phyloP scores from a whole-genome alignment of 768 basidiomycete genomes.

The Pleurotus djamor region DNA sequence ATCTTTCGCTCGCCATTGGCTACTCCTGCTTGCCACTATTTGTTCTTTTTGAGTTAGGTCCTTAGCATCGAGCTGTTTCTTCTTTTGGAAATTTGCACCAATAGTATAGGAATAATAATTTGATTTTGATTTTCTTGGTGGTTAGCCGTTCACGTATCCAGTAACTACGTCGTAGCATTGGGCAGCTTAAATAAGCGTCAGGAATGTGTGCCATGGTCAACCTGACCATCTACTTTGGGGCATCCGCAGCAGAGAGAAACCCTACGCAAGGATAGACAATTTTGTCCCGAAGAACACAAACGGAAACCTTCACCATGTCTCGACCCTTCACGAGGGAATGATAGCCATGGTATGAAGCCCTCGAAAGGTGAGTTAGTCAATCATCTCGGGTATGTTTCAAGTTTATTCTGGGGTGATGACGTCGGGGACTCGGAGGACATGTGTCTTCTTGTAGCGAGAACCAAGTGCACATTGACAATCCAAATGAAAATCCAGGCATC shows the following conservation, averaged over 20 bases:
- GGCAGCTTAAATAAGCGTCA: slow-evolving; percentile 22
- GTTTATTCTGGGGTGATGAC: slow-evolving; percentile 30
- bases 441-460: slow-evolving; percentile 23
- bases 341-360: slow-evolving; percentile 28
- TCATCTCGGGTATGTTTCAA: slow-evolving; percentile 29
- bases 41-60: no score
- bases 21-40: no score
- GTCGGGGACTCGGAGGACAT: slow-evolving; percentile 32
- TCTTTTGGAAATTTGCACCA: no score
- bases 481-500: slow-evolving; percentile 33
- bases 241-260: slow-evolving; percentile 22
- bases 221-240: slow-evolving; percentile 21
- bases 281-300: slow-evolving; percentile 15
- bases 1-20: no score
- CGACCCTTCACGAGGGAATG: slow-evolving; percentile 13
- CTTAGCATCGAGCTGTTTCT: no score
- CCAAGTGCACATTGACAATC: slow-evolving; percentile 27
- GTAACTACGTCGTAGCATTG: no score
- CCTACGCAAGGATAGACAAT: slow-evolving; percentile 16
- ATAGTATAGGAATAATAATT: no score
- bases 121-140: no score
- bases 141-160: no score
- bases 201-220: slow-evolving; percentile 24
- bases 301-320: slow-evolving; percentile 13
- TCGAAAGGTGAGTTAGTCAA: slow-evolving; percentile 31